These are phyloP conservation scores for Zoysia pacifica DNA, from an alignment of 176 grass and related monocot species.

Conservation along the genomic window DNA sequence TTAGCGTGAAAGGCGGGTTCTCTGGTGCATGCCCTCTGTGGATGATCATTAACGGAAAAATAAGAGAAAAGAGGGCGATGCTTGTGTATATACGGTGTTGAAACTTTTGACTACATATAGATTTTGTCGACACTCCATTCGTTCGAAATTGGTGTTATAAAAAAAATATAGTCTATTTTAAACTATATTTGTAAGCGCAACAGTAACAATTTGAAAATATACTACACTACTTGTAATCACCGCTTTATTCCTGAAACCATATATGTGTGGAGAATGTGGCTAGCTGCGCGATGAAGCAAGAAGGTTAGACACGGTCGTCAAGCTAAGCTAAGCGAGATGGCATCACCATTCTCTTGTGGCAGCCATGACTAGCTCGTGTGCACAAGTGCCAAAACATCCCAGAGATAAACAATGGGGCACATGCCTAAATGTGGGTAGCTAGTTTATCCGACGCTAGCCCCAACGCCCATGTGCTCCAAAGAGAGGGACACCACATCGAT, in stretches of 20 bases:
- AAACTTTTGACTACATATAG: neutral
- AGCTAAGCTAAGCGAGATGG: neutral
- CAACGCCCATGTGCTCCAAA: conserved; percentile 35
- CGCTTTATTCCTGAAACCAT: too few relatives aligned
- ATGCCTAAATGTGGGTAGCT: conserved; percentile 22
- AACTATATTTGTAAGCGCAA: too few relatives aligned
- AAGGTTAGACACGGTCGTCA: neutral
- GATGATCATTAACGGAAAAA: neutral
- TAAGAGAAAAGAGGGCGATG: neutral
- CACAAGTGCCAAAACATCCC: neutral
- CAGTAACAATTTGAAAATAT: too few relatives aligned
- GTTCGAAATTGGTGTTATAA: too few relatives aligned
- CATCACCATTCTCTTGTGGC: neutral
- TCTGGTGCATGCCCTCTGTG: neutral
- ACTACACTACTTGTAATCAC: too few relatives aligned
- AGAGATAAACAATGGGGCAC: conserved; percentile 7
- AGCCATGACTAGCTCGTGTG: neutral
- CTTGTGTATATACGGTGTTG: neutral
- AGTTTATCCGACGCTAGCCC: neutral
- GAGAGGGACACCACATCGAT: neutral
- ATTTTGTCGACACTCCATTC: too few relatives aligned
- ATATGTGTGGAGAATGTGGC: too few relatives aligned
- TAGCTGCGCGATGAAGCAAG: too few relatives aligned
- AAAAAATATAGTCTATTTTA: too few relatives aligned
- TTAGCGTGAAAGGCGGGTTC: conserved; percentile 4